These are phyloP conservation scores for Pseudogymnoascus sp. DNA, from an alignment of 2,329 filamentous ascomycete species.

Conservation along the genomic window DNA sequence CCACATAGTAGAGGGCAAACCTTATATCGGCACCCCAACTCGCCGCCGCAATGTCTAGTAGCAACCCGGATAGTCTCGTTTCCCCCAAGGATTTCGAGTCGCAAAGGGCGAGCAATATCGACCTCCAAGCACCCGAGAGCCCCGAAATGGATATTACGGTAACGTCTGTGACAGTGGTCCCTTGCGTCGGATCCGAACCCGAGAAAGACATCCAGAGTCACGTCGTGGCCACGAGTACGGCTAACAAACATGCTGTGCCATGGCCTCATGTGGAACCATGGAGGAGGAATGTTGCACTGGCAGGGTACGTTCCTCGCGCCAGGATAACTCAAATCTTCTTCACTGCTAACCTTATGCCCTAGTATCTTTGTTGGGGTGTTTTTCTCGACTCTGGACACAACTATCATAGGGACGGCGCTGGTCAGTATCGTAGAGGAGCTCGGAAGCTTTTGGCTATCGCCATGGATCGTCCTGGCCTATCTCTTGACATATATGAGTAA, in stretches of 20 bases:
- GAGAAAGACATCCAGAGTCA: neutral
- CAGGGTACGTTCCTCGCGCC: neutral
- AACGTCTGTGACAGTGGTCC: neutral
- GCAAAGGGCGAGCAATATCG: neutral
- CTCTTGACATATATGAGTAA: conserved; percentile 29
- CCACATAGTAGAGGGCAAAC: neutral
- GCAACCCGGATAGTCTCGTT: neutral
- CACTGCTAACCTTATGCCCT: neutral
- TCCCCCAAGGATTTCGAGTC: neutral
- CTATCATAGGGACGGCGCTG: conserved; percentile 54
- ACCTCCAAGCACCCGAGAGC: neutral
- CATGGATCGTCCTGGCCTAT: conserved; percentile 52
- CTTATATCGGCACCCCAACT: neutral
- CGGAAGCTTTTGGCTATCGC: conserved; percentile 38
- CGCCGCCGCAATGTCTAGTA: neutral
- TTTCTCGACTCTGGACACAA: conserved; percentile 53
- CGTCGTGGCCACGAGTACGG: neutral
- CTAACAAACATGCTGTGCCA: neutral
- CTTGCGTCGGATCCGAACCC: neutral
- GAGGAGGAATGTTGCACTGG: conserved; percentile 8
- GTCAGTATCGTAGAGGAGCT: conserved; percentile 51
- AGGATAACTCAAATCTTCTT: neutral
- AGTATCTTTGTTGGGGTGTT: conserved; percentile 49
- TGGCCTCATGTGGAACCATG: conserved; percentile 2
- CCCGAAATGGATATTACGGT: neutral